Evolutionary conservation across 2,329 filamentous ascomycete species (phyloP).

Genomic region (Aureobasidium sp.): DNA sequence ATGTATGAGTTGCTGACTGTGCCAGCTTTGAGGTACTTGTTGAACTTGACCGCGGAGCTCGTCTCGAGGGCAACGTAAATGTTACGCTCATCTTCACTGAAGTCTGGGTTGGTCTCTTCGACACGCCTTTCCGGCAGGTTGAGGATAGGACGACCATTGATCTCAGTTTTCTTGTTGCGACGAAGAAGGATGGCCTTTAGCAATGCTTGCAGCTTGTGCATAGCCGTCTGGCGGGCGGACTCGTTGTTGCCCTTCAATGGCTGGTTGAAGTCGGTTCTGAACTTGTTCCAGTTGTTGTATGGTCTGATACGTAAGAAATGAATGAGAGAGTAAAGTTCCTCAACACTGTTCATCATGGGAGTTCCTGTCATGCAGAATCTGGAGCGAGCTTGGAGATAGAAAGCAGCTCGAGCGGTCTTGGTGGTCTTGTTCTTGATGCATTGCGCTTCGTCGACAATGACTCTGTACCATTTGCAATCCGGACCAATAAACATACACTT

Average conservation of each 20-base stretch:
- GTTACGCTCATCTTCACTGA: slow-evolving; percentile 54
- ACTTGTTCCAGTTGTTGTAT: slow-evolving; percentile 57
- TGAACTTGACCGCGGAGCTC: slow-evolving; percentile 61
- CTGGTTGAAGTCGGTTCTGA: slow-evolving; percentile 49
- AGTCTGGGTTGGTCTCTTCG: slow-evolving; percentile 52
- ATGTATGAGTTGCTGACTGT: slow-evolving; percentile 67
- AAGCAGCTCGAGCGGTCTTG: slow-evolving; percentile 51
- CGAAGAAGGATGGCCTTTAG: slow-evolving; percentile 75
- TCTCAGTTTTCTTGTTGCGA: slow-evolving; percentile 67
- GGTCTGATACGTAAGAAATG: slow-evolving; percentile 69
- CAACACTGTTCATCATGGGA: slow-evolving; percentile 79
- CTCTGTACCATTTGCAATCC: slow-evolving; percentile 51
- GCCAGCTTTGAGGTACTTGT: slow-evolving; percentile 61
- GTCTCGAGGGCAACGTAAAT: slow-evolving; percentile 60
- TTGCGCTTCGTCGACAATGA: slow-evolving; percentile 73
- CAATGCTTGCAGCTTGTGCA: slow-evolving; percentile 63
- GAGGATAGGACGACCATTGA: slow-evolving; percentile 72
- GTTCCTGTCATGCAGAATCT: slow-evolving; percentile 73
- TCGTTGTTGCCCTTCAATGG: slow-evolving; percentile 39
- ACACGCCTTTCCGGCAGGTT: slow-evolving; percentile 56
- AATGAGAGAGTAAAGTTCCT: slow-evolving; percentile 69
- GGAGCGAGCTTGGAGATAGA: slow-evolving; percentile 49
- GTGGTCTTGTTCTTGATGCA: slow-evolving; percentile 68
- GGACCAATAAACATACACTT: slow-evolving; percentile 37
- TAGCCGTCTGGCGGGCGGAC: slow-evolving; percentile 37